Evolutionary conservation across 345 rosid genomes (phyloP), one percentile per base, ranked within the genome.

Genomic region (Passiflora organensis): DNA sequence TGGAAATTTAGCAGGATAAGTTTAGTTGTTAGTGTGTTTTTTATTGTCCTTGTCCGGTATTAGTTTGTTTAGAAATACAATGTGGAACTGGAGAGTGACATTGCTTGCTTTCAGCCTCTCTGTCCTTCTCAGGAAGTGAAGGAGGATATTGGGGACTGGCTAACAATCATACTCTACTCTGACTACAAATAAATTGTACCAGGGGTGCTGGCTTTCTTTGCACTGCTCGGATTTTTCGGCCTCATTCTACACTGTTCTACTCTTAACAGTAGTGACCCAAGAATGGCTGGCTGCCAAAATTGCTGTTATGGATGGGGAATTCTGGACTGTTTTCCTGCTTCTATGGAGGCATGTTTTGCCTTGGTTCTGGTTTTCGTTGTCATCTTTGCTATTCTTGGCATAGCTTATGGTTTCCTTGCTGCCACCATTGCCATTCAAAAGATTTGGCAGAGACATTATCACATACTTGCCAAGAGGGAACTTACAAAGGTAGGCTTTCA

Each of bases 261-360:
- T 66, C 66, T 93, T 56, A 84, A 84, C 53, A 70, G 73, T 55
- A 89, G 80, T 48, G 95, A 93, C 55, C 91, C 96, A 19, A 73
- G 87, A 53, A 89, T 88, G 95, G 91, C 86, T 55, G 89, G 91
- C 46, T 88, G 99, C 72, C 96, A 86, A 70, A 86, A 88, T 67
- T 86, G 96, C 81, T 93, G 95, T 66, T 93, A 93, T 56, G 96
- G 99, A 38, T 85, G 96, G 99, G 96, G 96, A 34, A 75, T 88
- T 68, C 76, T 91, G 73, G 96, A 91, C 63, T 86, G 95, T 65
- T 93, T 93, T 74, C 99, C 96, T 49, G 95, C 95, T 18, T 86
- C 96, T 1, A 73, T 93, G 95, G 99, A 93, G 72, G 96, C 95
- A 21, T 84, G 95, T 67, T 86, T 93, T 65, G 91, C 91, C 18